These are phyloP conservation scores for Xylaria bambusicola DNA, from an alignment of 495 filamentous ascomycete genomes.

Conservation along the genomic window DNA sequence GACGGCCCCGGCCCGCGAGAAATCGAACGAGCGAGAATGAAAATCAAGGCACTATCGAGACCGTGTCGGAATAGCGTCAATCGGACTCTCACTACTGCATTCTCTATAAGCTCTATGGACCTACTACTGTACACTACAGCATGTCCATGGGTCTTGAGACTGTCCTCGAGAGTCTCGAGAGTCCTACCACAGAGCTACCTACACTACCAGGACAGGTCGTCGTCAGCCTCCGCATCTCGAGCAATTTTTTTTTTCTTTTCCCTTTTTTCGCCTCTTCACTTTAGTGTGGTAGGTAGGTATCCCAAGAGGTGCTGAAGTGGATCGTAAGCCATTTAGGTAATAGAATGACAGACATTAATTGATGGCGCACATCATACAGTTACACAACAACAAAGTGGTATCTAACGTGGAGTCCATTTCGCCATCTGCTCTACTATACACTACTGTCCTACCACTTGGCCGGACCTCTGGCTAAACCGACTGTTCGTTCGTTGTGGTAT, in stretches of 20 bases:
- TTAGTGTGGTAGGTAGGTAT: neutral
- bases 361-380: neutral
- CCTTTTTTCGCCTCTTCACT: neutral
- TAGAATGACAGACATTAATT: too few relatives aligned
- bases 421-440: conserved; percentile 1
- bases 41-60: neutral
- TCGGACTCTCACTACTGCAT: too few relatives aligned
- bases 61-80: neutral
- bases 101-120: too few relatives aligned
- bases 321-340: neutral
- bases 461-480: conserved; percentile 13
- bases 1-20: neutral
- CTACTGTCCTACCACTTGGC: too few relatives aligned
- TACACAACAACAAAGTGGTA: neutral
- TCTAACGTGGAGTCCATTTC: conserved; percentile 2
- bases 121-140: too few relatives aligned
- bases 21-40: neutral
- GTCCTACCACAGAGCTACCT: too few relatives aligned
- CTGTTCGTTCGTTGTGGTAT: neutral
- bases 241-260: neutral
- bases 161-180: too few relatives aligned
- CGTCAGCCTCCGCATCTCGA: conserved; percentile 8
- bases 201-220: neutral
- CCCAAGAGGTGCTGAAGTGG: too few relatives aligned
- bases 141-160: too few relatives aligned